Conservation (phyloP, 192 early-diverging fungal genomes). For the Geranomyces variabilis region DNA sequence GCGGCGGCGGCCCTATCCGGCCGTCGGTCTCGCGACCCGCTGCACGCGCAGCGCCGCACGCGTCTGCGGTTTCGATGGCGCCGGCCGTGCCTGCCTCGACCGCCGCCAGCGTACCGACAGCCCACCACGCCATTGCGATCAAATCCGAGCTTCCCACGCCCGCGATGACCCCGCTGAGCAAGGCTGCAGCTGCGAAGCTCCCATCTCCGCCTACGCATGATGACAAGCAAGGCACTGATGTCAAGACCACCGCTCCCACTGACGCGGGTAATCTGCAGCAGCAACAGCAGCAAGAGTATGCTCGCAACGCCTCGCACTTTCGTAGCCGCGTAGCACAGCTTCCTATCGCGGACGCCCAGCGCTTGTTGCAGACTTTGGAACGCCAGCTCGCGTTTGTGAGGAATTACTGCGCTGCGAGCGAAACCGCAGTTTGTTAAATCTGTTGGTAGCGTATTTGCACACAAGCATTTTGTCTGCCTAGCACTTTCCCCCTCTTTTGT, state of each 20-base stretch:
- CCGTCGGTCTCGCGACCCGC: not conserved
- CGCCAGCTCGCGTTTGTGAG: slow-evolving; percentile 21
- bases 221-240: no score
- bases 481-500: no score
- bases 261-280: no score
- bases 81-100: not conserved
- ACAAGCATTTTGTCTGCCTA: no score
- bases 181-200: no score
- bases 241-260: no score
- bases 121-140: not conserved
- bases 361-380: slow-evolving; percentile 15
- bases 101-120: not conserved
- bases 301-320: not conserved
- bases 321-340: not conserved
- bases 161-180: no score
- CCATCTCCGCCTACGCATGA: no score
- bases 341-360: slow-evolving; percentile 7
- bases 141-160: slow-evolving; percentile 4
- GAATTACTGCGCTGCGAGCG: slow-evolving; percentile 7
- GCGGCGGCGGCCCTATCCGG: not conserved
- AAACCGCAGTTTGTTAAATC: no score
- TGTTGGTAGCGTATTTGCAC: no score
- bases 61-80: not conserved
- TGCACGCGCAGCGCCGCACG: not conserved
- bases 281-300: no score